Percentiles rank a stretch among this genome's conserved stretches.
Conservation (phyloP, 2,329 filamentous ascomycete genomes). For the Aspergillus phoenicis region DNA sequence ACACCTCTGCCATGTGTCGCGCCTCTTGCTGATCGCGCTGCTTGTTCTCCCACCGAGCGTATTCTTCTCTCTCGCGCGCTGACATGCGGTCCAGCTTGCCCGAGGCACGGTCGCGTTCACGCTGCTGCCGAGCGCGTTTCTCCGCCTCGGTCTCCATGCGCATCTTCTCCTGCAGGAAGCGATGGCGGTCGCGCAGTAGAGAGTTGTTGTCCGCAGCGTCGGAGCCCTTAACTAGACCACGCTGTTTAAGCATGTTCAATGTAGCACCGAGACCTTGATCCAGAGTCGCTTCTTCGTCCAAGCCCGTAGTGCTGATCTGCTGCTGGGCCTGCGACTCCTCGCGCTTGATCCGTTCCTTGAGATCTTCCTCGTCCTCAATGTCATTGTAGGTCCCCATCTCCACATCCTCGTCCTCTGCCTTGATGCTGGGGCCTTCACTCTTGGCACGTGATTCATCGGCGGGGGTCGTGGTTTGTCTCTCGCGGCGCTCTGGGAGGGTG, state of each 20-base stretch:
- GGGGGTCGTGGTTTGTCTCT: constrained; percentile 39
- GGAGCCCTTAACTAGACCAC: constrained; percentile 72
- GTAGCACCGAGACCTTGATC: constrained; percentile 79
- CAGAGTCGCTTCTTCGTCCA: constrained; percentile 83
- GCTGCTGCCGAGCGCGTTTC: constrained; percentile 73
- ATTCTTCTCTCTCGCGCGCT: constrained; percentile 86
- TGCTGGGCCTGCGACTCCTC: constrained; percentile 47
- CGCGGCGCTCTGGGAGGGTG: constrained; percentile 56
- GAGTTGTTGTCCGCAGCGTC: constrained; percentile 66
- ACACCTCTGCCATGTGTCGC: constrained; percentile 79
- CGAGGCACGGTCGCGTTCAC: constrained; percentile 82
- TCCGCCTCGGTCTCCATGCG: constrained; percentile 80
- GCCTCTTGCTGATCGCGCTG: constrained; percentile 84
- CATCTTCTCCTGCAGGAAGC: constrained; percentile 78
- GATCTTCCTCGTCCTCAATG: constrained; percentile 53
- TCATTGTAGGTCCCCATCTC: constrained; percentile 59
- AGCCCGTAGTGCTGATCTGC: constrained; percentile 64
- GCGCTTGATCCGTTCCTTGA: constrained; percentile 53
- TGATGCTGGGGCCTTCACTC: constrained; percentile 20
- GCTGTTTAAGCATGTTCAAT: constrained; percentile 78
- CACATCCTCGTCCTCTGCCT: constrained; percentile 55
- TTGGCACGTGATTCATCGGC: constrained; percentile 34
- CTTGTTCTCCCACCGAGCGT: constrained; percentile 83
- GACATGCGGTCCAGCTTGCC: constrained; percentile 87
- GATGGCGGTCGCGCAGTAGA: constrained; percentile 69